A percentile compares a stretch with the other conserved stretches of the same genome.
Conservation (phyloP, 345 rosid species). For the Syzygium grande region DNA sequence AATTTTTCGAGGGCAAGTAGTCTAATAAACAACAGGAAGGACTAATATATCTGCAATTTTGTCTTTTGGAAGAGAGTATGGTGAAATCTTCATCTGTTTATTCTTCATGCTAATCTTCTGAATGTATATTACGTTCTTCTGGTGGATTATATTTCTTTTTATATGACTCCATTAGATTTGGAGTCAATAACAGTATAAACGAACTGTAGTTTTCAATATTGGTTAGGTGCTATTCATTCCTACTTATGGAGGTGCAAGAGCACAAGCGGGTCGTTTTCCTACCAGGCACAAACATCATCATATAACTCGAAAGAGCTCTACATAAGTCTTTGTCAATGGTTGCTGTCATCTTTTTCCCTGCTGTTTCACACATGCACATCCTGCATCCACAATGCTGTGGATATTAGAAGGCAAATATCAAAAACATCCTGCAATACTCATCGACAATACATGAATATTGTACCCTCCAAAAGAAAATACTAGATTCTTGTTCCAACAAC, state of each 20-base stretch:
- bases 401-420: not conserved
- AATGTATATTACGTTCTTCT: not conserved
- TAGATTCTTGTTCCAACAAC: not conserved
- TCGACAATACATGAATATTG: not conserved
- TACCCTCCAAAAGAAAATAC: not conserved
- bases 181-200: not conserved
- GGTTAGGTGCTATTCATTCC: not conserved
- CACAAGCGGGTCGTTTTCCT: not conserved
- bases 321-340: not conserved
- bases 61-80: not conserved
- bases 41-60: not conserved
- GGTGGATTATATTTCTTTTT: not conserved
- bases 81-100: not conserved
- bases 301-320: not conserved
- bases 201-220: not conserved
- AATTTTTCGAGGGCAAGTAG: not conserved
- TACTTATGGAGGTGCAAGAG: not conserved
- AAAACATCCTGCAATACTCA: not conserved
- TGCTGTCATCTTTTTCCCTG: not conserved
- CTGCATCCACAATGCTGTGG: not conserved
- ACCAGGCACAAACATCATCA: not conserved
- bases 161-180: not conserved
- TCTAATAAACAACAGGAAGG: not conserved
- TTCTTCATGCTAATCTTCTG: not conserved
- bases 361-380: not conserved